Evolutionary conservation across 805 yeast genomes (phyloP), one percentile per base, ranked within the genome.

Genomic region (Saccharomycopsis schoenii): DNA sequence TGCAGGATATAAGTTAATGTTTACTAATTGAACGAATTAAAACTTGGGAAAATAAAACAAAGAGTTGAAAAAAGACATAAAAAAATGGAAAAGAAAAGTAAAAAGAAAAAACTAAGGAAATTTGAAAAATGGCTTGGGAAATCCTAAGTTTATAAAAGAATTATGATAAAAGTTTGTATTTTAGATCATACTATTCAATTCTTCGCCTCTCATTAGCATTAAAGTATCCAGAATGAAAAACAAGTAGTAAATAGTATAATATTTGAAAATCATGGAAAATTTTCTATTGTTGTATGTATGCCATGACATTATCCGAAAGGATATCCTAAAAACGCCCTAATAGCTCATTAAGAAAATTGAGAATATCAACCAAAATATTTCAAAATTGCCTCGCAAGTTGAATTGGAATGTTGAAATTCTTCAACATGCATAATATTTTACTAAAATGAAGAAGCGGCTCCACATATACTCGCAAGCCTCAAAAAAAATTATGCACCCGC

Each of bases 341-440:
- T 47, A 21, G 15, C 52, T 19, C 4, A n/a, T 4, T 21, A 10
- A 25, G 11, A 41, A 47, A 47, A 8, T 47, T 47, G 21, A 47
- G 21, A 47, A 47, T 47, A 47, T 21, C 34, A 47, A 47, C 15
- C 34, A 19, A 24, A 47, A 21, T 43, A 47, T 8, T 24, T 17
- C 15, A 24, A 24, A 12, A 24, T 47, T 25, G 52, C 52, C 52
- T 47, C n/a, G 12, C 9, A 21, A 11, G 52, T 11, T 14, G 29
- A 24, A 21, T 47, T 47, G 52, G 52, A 47, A 47, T 47, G 52
- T 47, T 47, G 52, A 47, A 47, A 47, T 47, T 47, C 25, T 47
- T 15, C 25, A 14, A 2, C n/a, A 47, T 47, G 52, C 52, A 47
- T 21, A 25, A 47, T 12, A 47, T 25, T 25, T 34, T 15, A 21